Evolutionary conservation across 2,329 filamentous ascomycete species (phyloP), one percentile per base, ranked within the genome.

Genomic region (Hortaea sp.): DNA sequence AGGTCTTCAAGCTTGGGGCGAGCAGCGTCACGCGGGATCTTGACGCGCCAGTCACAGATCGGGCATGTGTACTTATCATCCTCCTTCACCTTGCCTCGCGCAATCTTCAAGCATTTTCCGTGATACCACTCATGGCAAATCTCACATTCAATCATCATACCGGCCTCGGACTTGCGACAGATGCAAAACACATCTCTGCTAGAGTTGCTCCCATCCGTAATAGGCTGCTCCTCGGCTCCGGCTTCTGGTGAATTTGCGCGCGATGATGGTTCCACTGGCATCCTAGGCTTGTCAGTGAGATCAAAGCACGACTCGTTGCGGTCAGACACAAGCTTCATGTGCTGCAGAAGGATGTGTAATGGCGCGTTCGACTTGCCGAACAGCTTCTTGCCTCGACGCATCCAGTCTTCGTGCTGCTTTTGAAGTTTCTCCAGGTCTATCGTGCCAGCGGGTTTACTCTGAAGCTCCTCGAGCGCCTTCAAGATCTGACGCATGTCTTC

Each of bases 101-200:
- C 92, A 60, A 98, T 95, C 71, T 98, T 98, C 34, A 98, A 74
- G 59, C 92, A 98, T 66, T 95, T 97, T 49, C 92, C 90, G 60
- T 98, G 92, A 62, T 98, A 98, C 92, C 92, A 98, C 70, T 98
- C 92, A 60, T 95, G 90, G 66, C 92, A 98, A 35, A 95, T 75
- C 64, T 97, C 92, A 64, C 92, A 98, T 67, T 98, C 92, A 58
- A 98, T 97, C 92, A 98, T 98, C 84, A 97, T 94, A 43, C 92
- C 92, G 34, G 90, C 88, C 66, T 98, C 92, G 5, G 88, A 79
- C 52, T 83, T 87, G 49, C 92, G 81, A 68, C 92, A 98, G 55
- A 98, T 95, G 66, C 92, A 98, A 65, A 97, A 98, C 0, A 97
- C 90, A 62, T 97, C 89, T 69, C 81, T 62, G 72, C 66, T 72